Base-by-base conservation (phyloP, 371 early-diverging fungal genomes). In the Mortierella sp. region DNA sequence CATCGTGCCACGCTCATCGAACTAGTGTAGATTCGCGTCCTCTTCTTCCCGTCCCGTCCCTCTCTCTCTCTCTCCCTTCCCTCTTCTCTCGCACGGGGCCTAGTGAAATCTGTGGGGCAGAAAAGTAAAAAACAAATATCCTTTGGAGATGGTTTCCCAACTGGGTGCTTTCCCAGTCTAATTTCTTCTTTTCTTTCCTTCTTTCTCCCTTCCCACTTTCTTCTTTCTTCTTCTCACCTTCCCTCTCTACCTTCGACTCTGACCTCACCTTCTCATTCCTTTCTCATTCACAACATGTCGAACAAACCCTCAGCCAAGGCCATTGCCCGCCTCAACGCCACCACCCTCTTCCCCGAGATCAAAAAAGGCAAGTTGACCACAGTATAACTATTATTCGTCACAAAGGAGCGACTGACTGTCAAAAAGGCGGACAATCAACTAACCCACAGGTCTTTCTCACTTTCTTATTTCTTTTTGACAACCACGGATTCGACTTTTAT, bases 271-370 rank as follows among this genome's bases (percentile, higher is more conserved):
- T 48, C 47, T 24, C n/a, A 34, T 31, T 14, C 37, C 64, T 24
- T 34, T 34, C 47, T 39, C 41, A 40, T 65, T 24, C n/a, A 9
- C 70, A 70, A 71, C 40, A 77, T 77, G 75, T 64, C 81, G 19
- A 74, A 73, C 68, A 79, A 79, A 37, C 81, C 76, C 7, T 74
- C 81, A 14, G 69, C 77, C 29, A 81, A 81, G 71, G 77, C 81
- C 43, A 74, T 81, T 58, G 81, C 81, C 22, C 73, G 41, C 53
- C 81, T 81, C 71, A 81, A 81, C 64, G 81, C 81, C 39, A 58
- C 81, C 43, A 81, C 81, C 6, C 81, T 81, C 71, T 81, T 81
- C 34, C 81, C 81, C 26, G 81, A 81, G 63, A 81, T 81, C 53
- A 73, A 74, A 68, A 81, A 81, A 68, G 81, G 81, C 77, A 52